Evolutionary conservation across 345 rosid species (phyloP).

Genomic region (Aethionema arabicum): DNA sequence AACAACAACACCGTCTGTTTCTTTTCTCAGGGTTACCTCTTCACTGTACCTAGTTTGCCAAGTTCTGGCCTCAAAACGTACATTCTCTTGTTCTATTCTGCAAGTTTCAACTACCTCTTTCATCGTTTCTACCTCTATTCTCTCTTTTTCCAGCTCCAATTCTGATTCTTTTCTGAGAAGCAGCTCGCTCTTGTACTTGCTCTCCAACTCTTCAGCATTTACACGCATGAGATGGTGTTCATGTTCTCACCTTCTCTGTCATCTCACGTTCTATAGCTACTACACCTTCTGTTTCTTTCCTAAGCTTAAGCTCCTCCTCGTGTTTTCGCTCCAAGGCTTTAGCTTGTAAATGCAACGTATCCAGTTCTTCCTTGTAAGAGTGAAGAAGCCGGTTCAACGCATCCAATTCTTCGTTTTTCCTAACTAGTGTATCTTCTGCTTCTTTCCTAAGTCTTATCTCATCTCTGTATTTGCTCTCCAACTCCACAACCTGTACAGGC

Average conservation of each 20-base stretch:
- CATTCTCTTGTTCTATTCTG: slow-evolving; percentile 12
- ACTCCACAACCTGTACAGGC: slow-evolving; percentile 32
- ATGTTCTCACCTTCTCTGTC: slow-evolving; percentile 27
- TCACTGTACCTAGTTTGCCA: slow-evolving; percentile 16
- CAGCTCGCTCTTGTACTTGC: slow-evolving; percentile 17
- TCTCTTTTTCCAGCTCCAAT: not conserved
- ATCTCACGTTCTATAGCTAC: slow-evolving; percentile 7
- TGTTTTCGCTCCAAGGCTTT: slow-evolving; percentile 19
- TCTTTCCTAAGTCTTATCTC: slow-evolving; percentile 33
- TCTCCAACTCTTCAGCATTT: slow-evolving; percentile 19
- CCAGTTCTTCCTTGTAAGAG: slow-evolving; percentile 28
- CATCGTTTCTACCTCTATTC: slow-evolving; percentile 11
- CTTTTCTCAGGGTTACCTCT: slow-evolving; percentile 25
- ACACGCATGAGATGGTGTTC: slow-evolving; percentile 5
- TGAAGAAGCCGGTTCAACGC: slow-evolving; percentile 16
- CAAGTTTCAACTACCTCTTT: slow-evolving; percentile 2
- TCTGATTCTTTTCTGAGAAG: slow-evolving; percentile 21
- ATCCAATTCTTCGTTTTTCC: slow-evolving; percentile 18
- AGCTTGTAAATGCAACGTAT: not conserved
- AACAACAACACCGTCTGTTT: slow-evolving; percentile 21
- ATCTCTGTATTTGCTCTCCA: slow-evolving; percentile 33
- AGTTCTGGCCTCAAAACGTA: slow-evolving; percentile 14
- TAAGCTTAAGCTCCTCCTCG: not conserved
- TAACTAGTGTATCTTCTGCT: slow-evolving; percentile 24
- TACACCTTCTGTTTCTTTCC: slow-evolving; percentile 6